A percentile compares a stretch with the other conserved stretches of the same genome.
These are phyloP conservation scores for Stephanodiscus triporus DNA, from an alignment of 108 stramenopile genomes.

Conservation along the genomic window DNA sequence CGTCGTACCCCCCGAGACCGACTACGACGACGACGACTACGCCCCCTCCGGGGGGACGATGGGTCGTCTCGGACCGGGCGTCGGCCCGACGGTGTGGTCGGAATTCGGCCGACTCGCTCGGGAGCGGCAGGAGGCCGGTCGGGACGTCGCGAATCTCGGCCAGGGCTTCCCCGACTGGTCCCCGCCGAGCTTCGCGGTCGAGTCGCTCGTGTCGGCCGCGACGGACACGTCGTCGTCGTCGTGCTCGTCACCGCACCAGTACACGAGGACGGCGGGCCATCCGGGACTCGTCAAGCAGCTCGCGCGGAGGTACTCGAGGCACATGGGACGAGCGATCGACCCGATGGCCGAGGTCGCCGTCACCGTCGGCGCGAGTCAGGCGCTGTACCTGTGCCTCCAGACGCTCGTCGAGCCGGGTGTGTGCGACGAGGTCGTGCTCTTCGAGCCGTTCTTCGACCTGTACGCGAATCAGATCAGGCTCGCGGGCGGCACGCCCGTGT, in stretches of 20 bases:
- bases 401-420: constrained; percentile 83
- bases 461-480: constrained; percentile 88
- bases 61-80: constrained; percentile 54
- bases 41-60: constrained; percentile 41
- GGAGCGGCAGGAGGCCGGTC: constrained; percentile 27
- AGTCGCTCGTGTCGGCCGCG: constrained; percentile 70
- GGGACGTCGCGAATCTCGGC: constrained; percentile 75
- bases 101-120: constrained; percentile 81
- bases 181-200: constrained; percentile 83
- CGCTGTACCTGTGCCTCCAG: constrained; percentile 84
- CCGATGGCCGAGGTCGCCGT: constrained; percentile 90
- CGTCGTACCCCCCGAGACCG: constrained; percentile 23
- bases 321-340: constrained; percentile 81
- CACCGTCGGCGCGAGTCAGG: constrained; percentile 95
- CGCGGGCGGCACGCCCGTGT: constrained; percentile 82
- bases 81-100: constrained; percentile 87
- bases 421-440: constrained; percentile 90
- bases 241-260: constrained; percentile 84
- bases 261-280: constrained; percentile 95
- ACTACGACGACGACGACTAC: constrained; percentile 2
- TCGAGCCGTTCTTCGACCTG: constrained; percentile 98
- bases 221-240: constrained; percentile 28
- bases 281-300: constrained; percentile 87
- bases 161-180: constrained; percentile 89
- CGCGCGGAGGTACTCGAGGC: constrained; percentile 86